Evolutionary conservation across 2,329 filamentous ascomycete species (phyloP), one percentile per base, ranked within the genome.

Genomic region (Passalora sequoiae): DNA sequence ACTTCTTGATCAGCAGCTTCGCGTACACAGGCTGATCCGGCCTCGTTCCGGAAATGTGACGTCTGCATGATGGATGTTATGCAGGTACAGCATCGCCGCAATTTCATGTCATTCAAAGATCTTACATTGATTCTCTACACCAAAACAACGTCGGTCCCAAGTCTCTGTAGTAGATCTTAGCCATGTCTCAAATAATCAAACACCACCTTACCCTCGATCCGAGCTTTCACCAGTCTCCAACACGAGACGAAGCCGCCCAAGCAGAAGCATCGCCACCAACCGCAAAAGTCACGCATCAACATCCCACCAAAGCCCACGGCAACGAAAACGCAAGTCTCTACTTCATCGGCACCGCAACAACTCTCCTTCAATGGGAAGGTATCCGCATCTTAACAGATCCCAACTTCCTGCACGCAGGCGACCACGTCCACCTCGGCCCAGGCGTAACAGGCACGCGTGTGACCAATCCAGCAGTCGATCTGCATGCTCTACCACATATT

Each of bases 381-480:
- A 60, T 76, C 35, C 70, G 74, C 21, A 67, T 80, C 47, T 68
- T 80, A 37, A 80, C 76, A 0, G 75, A 70, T 21, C 77, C 78
- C 6, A 82, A 83, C 61, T 84, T 84, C 62, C 70, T 84, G 0
- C 80, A 82, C 54, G 73, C 73, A 1, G 79, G 80, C 22, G 78
- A 83, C 54, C 77, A 83, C 53, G 78, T 84, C 6, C 80, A 84
- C 58, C 71, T 84, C 1, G 81, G 80, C 0, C 80, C 80, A 0
- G 79, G 79, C 1, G 78, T 83, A 2, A 75, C 69, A 2, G 74
- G 69, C 1, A 69, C 68, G 17, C 68, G 80, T 2, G 60, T 63
- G 17, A 82, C 75, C 0, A 74, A 84, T 49, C 80, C 80, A 16
- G 76, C 77, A 0, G 68, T 84, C 12, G 73, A 81, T 44, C 58